Conservation (phyloP, 768 basidiomycete species). For the Porpolomopsis calyptriformis region DNA sequence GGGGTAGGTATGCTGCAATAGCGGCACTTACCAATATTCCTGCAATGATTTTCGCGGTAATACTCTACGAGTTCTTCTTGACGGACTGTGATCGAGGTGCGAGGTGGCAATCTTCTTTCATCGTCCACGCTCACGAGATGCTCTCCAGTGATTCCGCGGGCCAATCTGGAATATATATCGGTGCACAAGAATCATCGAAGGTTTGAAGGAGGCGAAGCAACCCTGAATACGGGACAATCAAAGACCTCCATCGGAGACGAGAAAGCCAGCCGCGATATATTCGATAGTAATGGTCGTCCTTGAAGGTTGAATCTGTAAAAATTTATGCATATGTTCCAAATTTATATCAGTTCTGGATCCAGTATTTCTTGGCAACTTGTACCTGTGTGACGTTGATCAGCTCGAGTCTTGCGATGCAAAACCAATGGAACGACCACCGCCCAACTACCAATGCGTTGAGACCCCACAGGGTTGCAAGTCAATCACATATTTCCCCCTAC, state of each 20-base stretch:
- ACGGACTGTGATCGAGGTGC: slow-evolving; percentile 49
- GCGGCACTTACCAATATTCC: slow-evolving; percentile 58
- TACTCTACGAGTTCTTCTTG: slow-evolving; percentile 48
- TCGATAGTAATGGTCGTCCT: too few species aligned
- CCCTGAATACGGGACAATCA: not conserved
- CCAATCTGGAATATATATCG: slow-evolving; percentile 6
- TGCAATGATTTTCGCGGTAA: slow-evolving; percentile 43
- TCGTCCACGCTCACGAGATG: not conserved
- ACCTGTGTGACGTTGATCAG: too few species aligned
- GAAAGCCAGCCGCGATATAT: too few species aligned
- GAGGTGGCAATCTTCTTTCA: slow-evolving; percentile 11
- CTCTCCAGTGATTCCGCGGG: slow-evolving; percentile 7
- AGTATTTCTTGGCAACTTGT: too few species aligned
- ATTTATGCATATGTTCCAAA: too few species aligned
- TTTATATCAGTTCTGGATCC: too few species aligned
- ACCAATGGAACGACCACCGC: too few species aligned
- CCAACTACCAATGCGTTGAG: too few species aligned
- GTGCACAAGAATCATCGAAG: slow-evolving; percentile 8
- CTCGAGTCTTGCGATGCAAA: too few species aligned
- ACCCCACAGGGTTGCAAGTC: too few species aligned
- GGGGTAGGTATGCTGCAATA: slow-evolving; percentile 46
- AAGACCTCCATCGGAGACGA: not conserved
- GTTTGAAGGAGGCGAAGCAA: not conserved
- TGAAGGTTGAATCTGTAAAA: too few species aligned
- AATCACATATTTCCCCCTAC: not conserved